These are phyloP conservation scores for Aureobasidium sp. DNA, from an alignment of 2,329 filamentous ascomycete species.

Conservation along the genomic window DNA sequence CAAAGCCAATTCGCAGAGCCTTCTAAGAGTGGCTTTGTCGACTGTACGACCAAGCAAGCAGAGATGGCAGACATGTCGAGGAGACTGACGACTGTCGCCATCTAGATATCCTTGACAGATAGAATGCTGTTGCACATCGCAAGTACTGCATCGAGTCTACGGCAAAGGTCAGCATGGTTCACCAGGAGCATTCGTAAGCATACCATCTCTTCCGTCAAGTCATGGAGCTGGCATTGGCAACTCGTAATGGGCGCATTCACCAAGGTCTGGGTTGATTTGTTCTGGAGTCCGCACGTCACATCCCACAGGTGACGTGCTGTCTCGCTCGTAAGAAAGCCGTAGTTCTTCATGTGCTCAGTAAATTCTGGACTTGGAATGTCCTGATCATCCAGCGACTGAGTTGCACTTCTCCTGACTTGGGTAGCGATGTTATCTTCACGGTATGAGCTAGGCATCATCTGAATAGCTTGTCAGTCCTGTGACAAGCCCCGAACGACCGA, in stretches of 20 bases:
- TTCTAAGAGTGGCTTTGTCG: neutral
- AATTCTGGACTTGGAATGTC: neutral
- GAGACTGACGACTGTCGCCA: constrained; percentile 29
- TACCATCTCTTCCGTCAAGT: neutral
- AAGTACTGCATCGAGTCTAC: constrained; percentile 36
- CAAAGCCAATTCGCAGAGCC: neutral
- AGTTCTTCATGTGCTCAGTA: neutral
- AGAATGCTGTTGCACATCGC: constrained; percentile 34
- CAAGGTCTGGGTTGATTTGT: neutral
- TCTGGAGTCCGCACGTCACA: neutral
- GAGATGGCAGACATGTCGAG: constrained; percentile 35
- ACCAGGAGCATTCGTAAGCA: neutral
- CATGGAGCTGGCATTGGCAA: constrained; percentile 4
- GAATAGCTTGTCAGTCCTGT: neutral
- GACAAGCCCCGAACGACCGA: neutral
- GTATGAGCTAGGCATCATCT: neutral
- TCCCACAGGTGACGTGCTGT: neutral
- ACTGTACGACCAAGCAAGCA: constrained; percentile 30
- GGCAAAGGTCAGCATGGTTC: neutral
- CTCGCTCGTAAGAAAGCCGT: neutral
- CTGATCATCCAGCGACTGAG: neutral
- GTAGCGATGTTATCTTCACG: neutral
- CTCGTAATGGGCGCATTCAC: neutral
- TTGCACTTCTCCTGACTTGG: neutral
- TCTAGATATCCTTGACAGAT: constrained; percentile 35